Conservation (phyloP, 2,329 filamentous ascomycete genomes). For the Fonsecaea multimorphosa region DNA sequence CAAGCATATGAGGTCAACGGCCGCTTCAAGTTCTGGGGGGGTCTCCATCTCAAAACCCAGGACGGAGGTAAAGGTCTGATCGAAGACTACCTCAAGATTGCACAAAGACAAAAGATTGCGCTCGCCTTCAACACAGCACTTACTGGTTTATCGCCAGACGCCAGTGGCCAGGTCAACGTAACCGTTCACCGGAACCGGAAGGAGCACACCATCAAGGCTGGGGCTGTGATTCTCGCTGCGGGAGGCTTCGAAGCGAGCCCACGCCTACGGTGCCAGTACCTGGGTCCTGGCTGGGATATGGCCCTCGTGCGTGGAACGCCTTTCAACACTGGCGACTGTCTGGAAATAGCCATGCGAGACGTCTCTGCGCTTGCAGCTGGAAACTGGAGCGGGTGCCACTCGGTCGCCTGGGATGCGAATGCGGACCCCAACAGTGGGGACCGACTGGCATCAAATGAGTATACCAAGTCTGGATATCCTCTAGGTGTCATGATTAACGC, state of each 20-base stretch:
- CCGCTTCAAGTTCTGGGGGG: slow-evolving; percentile 69
- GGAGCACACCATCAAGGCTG: neutral
- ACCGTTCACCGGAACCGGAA: neutral
- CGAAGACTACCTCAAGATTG: slow-evolving; percentile 48
- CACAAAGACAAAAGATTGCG: neutral
- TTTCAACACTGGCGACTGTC: slow-evolving; percentile 66
- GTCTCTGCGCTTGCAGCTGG: slow-evolving; percentile 49
- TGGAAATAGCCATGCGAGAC: slow-evolving; percentile 58
- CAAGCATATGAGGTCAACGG: slow-evolving; percentile 69
- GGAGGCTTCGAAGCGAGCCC: slow-evolving; percentile 70
- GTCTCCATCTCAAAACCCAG: slow-evolving; percentile 63
- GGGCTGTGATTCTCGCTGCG: slow-evolving; percentile 58
- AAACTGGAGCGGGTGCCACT: slow-evolving; percentile 69
- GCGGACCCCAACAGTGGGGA: slow-evolving; percentile 62
- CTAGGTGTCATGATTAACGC: slow-evolving; percentile 69
- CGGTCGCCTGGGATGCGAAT: slow-evolving; percentile 69
- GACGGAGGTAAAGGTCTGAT: slow-evolving; percentile 67
- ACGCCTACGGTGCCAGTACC: slow-evolving; percentile 59
- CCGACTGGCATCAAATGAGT: slow-evolving; percentile 66
- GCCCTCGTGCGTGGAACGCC: slow-evolving; percentile 68
- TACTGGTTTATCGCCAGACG: neutral
- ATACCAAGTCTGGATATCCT: slow-evolving; percentile 71
- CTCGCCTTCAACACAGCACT: slow-evolving; percentile 24
- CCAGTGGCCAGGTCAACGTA: neutral
- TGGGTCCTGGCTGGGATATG: slow-evolving; percentile 67